Base-by-base conservation (phyloP, 495 filamentous ascomycete genomes). In the Aspergillus nidulans region DNA sequence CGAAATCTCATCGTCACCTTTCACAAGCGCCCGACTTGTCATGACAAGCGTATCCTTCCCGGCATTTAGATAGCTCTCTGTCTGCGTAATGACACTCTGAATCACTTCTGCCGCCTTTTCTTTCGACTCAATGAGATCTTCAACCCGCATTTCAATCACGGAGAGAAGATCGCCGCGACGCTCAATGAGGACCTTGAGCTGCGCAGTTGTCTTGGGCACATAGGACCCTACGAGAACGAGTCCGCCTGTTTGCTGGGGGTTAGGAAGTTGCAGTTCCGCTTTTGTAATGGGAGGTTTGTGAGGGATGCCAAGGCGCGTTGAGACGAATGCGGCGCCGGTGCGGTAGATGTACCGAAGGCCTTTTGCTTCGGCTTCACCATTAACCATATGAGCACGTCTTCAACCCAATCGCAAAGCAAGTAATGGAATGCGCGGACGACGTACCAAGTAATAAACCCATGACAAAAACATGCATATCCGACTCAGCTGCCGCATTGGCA, bases 191-290 rank as follows among this genome's bases (percentile, higher is more conserved):
- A 63, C 56, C 28, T 71, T 67, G 0, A 82, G 60, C 40, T 82
- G 79, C 0, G 72, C 69, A 0, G 79, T 82, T 0, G 79, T 82
- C 46, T 81, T 82, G 13, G 77, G 77, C 0, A 81, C 78, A 51
- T 82, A 82, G 3, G 77, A 79, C 10, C 79, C 78, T 4, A 77
- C 78, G 23, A 82, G 57, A 18, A 82, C 78, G 1, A 82, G 59
- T 0, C 75, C 78, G 5, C 79, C 78, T n/a, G 68, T 69, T 25
- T 66, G 20, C 15, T 64, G 53, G 0, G 53, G 63, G 0, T 39
- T 52, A 8, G 69, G 65, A 12, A 80, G 63, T 6, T 55, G 42
- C 5, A 80, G 69, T 24, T 75, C 69, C 2, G 61, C 49, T 0
- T 72, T 72, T 20, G 75, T 69, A 15, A 79, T 71, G 16, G 79